Evolutionary conservation across 163 green algal genomes (phyloP).

Genomic region (Chlamydomonas reinhardtii): DNA sequence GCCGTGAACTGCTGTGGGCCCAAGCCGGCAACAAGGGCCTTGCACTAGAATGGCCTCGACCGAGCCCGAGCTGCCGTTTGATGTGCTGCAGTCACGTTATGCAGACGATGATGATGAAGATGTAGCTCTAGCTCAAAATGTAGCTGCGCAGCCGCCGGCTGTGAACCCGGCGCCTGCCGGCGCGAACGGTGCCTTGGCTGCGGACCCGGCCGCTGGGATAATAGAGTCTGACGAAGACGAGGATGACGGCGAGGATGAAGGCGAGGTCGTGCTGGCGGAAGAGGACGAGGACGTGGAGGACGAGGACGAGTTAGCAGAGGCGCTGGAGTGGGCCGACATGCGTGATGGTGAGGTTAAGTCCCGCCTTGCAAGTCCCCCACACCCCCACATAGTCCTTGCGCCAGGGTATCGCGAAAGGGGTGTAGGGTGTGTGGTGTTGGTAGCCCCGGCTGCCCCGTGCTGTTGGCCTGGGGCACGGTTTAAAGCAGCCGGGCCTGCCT

Average conservation of each 20-base stretch:
- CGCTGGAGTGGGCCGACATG: slow-evolving; percentile 82
- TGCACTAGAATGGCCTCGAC: neutral
- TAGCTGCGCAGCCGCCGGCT: neutral
- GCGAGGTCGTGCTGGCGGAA: slow-evolving; percentile 50
- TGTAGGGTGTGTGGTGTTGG: no score
- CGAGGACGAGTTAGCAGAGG: slow-evolving; percentile 74
- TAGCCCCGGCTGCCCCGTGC: no score
- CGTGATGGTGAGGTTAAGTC: slow-evolving; percentile 61
- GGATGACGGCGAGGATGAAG: neutral
- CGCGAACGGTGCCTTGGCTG: neutral
- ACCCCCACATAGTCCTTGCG: no score
- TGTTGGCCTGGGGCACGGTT: no score
- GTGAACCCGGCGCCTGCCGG: neutral
- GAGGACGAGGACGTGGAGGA: slow-evolving; percentile 66
- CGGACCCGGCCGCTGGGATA: slow-evolving; percentile 10
- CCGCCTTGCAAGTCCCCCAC: neutral
- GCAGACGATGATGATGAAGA: slow-evolving; percentile 41
- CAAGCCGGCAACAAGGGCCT: no score
- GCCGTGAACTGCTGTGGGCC: no score
- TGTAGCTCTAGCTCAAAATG: neutral
- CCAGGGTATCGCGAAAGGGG: no score
- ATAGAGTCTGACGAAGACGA: slow-evolving; percentile 23
- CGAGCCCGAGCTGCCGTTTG: slow-evolving; percentile 43
- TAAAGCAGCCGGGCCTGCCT: no score
- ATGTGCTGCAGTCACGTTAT: slow-evolving; percentile 50